Base-by-base conservation (phyloP, 257 asterid genomes). In the Solanum clarkiae region DNA sequence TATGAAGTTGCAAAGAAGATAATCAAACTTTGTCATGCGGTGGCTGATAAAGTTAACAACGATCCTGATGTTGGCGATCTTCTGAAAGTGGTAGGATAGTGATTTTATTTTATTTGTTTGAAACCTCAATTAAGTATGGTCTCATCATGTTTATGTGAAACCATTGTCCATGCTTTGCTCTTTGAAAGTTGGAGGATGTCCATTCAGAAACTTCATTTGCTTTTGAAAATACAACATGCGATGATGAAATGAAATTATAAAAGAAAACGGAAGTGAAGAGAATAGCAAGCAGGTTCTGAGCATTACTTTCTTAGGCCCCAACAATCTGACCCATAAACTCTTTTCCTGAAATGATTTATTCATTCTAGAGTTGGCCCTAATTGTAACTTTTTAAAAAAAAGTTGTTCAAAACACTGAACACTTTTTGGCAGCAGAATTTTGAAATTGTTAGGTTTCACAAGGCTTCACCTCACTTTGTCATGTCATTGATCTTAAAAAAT, bases 11-110 rank as follows among this genome's bases (percentile, higher is more conserved):
- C 93, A n/a, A 91, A 91, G 90, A 89, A 89, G 85, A 91, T 89
- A 51, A 91, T 91, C 90, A 91, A 91, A 82, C 92, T 91, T 69
- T 91, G 93, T 69, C 93, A 91, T 88, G 92, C 89, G 12, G 93
- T 89, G 51, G 93, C 92, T 59, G 93, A 91, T 83, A 89, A 85
- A 80, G 79, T 91, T 85, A 91, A 91, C 87, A 84, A 57, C 22
- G 93, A 91, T 75, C 87, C 91, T 81, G 92, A 81, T 69, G 82
- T 89, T 40, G 91, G 90, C 87, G 91, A 91, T 87, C 91, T 89
- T 65, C 92, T 91, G 86, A 91, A 91, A 91, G 84, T 91, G 93
- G 93, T 91, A 90, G 75, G 88, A 72, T 51, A 59, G 77, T 51
- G 49, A 79, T 69, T 86, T 70, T 77, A 63, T 32, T 40, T 53